Evolutionary conservation across 2,329 filamentous ascomycete genomes (phyloP), one percentile per base, ranked within the genome.

Genomic region (Zymoseptoria ardabiliae): DNA sequence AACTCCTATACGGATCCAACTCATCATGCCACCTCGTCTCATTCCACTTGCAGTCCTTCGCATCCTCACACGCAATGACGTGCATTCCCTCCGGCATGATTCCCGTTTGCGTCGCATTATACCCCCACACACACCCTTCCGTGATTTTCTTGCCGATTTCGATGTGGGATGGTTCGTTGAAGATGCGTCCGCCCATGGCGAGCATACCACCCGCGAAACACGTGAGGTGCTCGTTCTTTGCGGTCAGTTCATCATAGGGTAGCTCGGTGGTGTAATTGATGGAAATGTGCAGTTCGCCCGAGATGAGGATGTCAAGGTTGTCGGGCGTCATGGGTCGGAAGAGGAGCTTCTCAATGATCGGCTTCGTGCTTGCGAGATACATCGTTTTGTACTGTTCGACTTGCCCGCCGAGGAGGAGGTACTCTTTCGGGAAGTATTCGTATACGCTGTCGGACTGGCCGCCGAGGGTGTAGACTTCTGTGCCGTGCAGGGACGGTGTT

Each of bases 251-350:
- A 55, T 75, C 60, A 28, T 63, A 64, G 53, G 58, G 63, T 21
- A 62, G 56, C 2, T 78, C 73, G 13, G 79, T 79, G 1, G 67
- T 71, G 9, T 81, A 79, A 53, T 71, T 76, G n/a, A 83, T 72
- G 65, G 53, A 21, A 20, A 69, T 54, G 2, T 69, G 69, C 1
- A 71, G 63, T 5, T 85, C 85, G 22, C 88, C 87, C 0, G 89
- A 84, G 61, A 94, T 85, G 2, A 94, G 79, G n/a, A 94, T 82
- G 61, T 93, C 84, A 55, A 82, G 82, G 56, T 83, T 78, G 28
- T 83, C 81, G 6, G 85, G 82, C 20, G 85, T 82, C 84, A 94
- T 88, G 0, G 91, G 91, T 4, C 87, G 82, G 74, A 85, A 96
- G 59, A 96, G 83, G 9, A 96, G 79, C 72, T 89, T 82, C 64